Conservation (phyloP, 805 yeast species). For the Yamadazyma ubonensis region DNA sequence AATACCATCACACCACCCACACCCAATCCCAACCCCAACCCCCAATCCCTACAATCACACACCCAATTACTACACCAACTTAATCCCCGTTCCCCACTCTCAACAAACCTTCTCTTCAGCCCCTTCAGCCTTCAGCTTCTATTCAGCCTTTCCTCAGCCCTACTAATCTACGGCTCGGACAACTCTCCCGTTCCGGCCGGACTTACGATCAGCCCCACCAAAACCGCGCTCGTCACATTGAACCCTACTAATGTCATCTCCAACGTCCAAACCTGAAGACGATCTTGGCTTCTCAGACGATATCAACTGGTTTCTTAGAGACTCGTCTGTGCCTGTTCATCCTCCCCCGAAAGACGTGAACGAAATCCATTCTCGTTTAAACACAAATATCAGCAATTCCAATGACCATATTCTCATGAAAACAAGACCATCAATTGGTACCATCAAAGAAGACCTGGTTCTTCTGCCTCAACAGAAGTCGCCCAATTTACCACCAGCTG, state of each 20-base stretch:
- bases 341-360: neutral
- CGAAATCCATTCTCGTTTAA: slow-evolving; percentile 18
- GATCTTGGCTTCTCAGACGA: slow-evolving; percentile 29
- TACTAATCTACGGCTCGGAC: neutral
- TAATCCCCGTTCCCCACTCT: too few species aligned
- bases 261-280: slow-evolving; percentile 1
- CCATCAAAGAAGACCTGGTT: slow-evolving; percentile 22
- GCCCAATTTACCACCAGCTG: neutral
- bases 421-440: slow-evolving; percentile 31
- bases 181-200: too few species aligned
- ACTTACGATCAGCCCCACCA: too few species aligned
- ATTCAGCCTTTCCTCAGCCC: too few species aligned
- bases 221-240: too few species aligned
- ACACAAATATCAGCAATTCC: slow-evolving; percentile 30
- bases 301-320: slow-evolving; percentile 54
- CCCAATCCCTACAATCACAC: too few species aligned
- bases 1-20: too few species aligned
- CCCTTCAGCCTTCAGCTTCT: too few species aligned
- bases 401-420: slow-evolving; percentile 30
- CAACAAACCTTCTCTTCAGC: too few species aligned
- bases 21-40: too few species aligned
- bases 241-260: slow-evolving; percentile 2
- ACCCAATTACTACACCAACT: too few species aligned
- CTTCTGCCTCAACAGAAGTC: slow-evolving; percentile 3
- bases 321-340: slow-evolving; percentile 12